Percentiles rank a stretch among this genome's conserved stretches.
Conservation (phyloP, 2,329 filamentous ascomycete species). For the Colletotrichum limetticola region DNA sequence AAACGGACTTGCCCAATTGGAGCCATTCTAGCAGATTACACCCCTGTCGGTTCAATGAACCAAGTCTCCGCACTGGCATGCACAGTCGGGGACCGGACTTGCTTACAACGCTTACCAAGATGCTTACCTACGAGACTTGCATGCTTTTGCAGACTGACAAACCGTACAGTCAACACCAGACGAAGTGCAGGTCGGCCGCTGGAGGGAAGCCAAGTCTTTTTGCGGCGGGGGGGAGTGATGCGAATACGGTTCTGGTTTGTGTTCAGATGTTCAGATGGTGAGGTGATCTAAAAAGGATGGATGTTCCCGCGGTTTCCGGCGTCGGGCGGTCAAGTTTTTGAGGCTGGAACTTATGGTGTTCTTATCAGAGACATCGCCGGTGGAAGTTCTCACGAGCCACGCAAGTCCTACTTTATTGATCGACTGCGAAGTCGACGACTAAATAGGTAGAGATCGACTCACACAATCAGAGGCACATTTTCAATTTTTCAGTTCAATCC, state of each 20-base stretch:
- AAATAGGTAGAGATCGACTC: background rate
- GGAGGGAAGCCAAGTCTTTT: constrained; percentile 2
- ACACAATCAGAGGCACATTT: background rate
- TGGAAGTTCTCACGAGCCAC: background rate
- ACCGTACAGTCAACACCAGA: constrained; percentile 28
- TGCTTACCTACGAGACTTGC: constrained; percentile 30
- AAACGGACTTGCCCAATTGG: constrained; percentile 12
- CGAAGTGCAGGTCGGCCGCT: constrained; percentile 2
- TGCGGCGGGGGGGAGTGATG: background rate
- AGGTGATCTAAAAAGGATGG: background rate
- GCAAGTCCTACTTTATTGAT: too few species aligned
- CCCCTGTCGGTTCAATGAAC: background rate
- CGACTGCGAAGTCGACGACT: too few species aligned
- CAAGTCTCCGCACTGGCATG: constrained; percentile 9
- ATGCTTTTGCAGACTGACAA: constrained; percentile 33
- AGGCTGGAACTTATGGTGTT: background rate
- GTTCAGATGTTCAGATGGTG: background rate
- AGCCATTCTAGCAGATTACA: background rate
- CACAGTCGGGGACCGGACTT: background rate
- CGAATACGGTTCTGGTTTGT: background rate
- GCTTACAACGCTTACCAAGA: constrained; percentile 30
- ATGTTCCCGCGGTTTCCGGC: constrained; percentile 7
- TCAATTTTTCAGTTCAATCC: too few species aligned
- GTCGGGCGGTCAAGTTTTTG: too few species aligned
- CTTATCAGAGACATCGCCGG: background rate